Base-by-base conservation (phyloP, 2,329 filamentous ascomycete species). In the Diplodia sapinea region DNA sequence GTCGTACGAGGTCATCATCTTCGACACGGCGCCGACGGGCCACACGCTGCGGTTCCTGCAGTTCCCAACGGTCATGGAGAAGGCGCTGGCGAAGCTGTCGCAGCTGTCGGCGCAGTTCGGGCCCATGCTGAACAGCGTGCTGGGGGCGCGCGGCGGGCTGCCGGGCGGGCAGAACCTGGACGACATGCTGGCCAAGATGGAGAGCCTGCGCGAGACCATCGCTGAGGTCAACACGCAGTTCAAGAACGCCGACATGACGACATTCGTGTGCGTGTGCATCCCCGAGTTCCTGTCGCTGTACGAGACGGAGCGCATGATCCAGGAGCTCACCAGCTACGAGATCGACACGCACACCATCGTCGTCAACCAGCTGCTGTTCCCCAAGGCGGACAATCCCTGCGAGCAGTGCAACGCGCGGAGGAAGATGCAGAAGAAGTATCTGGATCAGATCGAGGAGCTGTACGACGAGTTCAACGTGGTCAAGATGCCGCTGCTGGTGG, bases 401-500 rank as follows among this genome's bases (percentile, higher is more conserved):
- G 93, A 97, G 70, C 95, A 99, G 84, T 99, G 95, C 82, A 96
- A 93, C 77, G 91, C 95, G 55, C 85, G 95, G 71, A 86, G 94
- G 76, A 96, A 96, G 84, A 99, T 99, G 95, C 95, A 99, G 85
- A 95, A 93, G 85, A 99, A 99, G 84, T 99, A 99, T 78, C 86
- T 99, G 52, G 94, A 98, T 77, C 94, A 99, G 85, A 98, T 98
- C 75, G 94, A 96, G 81, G 95, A 99, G 83, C 82, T 99, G 68
- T 99, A 99, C 78, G 94, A 97, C 76, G 95, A 99, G 80, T 99
- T 99, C 83, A 97, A 99, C 78, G 94, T 99, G 49, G 94, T 99
- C 73, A 94, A 94, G 85, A 98, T 99, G 94, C 95, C 95, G 47
- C 81, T 99, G 75, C 82, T 99, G 69, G 92, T 96, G 1, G 94